Percentiles rank a stretch among this genome's conserved stretches.
Evolutionary conservation across 306 rosid species (phyloP).

Genomic region (Prunus kanzakura): DNA sequence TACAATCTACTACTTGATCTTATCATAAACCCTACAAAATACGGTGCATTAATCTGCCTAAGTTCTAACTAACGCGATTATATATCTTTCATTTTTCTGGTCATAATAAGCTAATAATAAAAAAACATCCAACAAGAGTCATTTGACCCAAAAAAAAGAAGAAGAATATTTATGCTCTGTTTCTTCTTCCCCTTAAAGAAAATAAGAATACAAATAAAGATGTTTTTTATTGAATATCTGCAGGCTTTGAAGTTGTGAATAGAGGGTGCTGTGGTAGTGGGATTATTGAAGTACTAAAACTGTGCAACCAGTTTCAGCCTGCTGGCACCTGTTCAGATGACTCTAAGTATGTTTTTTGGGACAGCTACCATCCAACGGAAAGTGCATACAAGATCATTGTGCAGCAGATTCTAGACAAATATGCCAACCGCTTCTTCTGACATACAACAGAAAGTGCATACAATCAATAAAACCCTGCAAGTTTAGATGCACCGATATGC

Average conservation of each 20-base stretch:
- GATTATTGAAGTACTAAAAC: constrained; percentile 39
- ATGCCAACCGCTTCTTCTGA: background rate
- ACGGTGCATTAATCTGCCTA: constrained; percentile 31
- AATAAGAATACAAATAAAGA: no score
- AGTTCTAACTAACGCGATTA: no score
- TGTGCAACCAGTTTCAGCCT: constrained; percentile 32
- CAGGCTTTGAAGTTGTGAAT: constrained; percentile 47
- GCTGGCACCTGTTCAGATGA: constrained; percentile 29
- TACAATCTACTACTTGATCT: constrained; percentile 44
- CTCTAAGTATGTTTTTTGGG: constrained; percentile 59
- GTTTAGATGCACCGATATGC: background rate
- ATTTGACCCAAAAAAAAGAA: no score
- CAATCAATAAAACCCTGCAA: background rate
- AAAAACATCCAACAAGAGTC: no score
- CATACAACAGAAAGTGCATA: no score
- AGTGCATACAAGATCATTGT: constrained; percentile 36
- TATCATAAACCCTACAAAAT: constrained; percentile 40
- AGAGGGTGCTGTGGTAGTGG: constrained; percentile 75
- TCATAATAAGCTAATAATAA: background rate
- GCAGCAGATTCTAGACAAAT: constrained; percentile 26
- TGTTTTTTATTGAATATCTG: no score
- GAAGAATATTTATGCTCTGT: no score
- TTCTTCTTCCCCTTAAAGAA: background rate
- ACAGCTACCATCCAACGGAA: constrained; percentile 68
- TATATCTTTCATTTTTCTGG: no score